Percentiles rank a stretch among this genome's conserved stretches.
Evolutionary conservation across 1,284 basidiomycete species (phyloP).

Genomic region (Ganoderma sp.): DNA sequence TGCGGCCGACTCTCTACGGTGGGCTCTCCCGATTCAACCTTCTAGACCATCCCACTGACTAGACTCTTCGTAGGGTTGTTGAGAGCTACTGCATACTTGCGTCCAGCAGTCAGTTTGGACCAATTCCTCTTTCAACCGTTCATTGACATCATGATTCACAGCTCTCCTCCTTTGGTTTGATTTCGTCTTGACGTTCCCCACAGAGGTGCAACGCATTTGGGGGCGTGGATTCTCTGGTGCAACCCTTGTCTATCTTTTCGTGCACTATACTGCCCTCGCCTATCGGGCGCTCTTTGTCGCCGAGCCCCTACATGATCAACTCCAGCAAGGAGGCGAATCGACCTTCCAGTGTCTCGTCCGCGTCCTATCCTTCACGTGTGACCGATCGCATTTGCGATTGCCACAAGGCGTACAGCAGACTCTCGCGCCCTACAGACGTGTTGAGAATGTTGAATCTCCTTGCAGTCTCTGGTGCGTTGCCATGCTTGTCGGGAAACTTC

Average conservation of each 20-base stretch:
- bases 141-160: neutral
- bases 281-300: constrained; percentile 6
- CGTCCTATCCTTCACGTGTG: neutral
- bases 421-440: constrained; percentile 3
- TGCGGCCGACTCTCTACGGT: too few species aligned
- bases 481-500: neutral
- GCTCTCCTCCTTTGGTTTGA: constrained; percentile 16
- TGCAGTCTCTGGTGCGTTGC: neutral
- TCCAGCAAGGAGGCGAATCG: neutral
- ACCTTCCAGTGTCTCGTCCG: too few species aligned
- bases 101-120: too few species aligned
- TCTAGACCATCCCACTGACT: too few species aligned
- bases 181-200: constrained; percentile 5
- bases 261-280: constrained; percentile 17
- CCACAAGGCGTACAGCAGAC: neutral
- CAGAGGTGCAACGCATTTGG: constrained; percentile 23
- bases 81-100: too few species aligned
- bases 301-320: neutral
- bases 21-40: too few species aligned
- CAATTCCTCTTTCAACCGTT: too few species aligned
- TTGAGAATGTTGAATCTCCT: constrained; percentile 10
- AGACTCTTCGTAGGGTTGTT: too few species aligned
- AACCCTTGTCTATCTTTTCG: constrained; percentile 21
- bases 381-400: neutral
- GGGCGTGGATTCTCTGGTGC: constrained; percentile 9